These are phyloP conservation scores for Phytophthora hybrid DNA, from an alignment of 352 stramenopile species.

Conservation along the genomic window DNA sequence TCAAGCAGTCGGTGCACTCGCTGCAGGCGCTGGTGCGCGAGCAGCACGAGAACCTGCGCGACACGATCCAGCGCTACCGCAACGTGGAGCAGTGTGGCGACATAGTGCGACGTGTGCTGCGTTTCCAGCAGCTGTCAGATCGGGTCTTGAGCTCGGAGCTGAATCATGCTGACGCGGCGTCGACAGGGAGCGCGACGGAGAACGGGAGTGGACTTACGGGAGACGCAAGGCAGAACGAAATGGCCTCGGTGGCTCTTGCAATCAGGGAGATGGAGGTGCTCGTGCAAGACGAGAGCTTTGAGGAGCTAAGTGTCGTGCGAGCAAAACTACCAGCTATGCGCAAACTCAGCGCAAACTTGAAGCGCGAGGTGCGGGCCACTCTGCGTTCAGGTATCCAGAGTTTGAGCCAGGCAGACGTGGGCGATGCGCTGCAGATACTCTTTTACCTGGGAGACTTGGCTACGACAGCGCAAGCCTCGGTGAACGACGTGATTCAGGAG, in stretches of 20 bases:
- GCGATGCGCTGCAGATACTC: slow-evolving; percentile 81
- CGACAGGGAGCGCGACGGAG: slow-evolving; percentile 4
- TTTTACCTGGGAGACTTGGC: slow-evolving; percentile 76
- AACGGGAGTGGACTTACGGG: slow-evolving; percentile 19
- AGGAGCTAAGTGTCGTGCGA: slow-evolving; percentile 72
- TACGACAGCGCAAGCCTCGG: slow-evolving; percentile 71
- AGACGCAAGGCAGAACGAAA: slow-evolving; percentile 50
- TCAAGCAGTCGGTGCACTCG: slow-evolving; percentile 70
- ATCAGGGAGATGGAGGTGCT: slow-evolving; percentile 78
- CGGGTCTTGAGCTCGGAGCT: slow-evolving; percentile 53
- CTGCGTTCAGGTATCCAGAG: slow-evolving; percentile 61
- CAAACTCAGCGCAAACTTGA: slow-evolving; percentile 56
- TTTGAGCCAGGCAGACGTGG: slow-evolving; percentile 75
- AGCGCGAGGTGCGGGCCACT: slow-evolving; percentile 59
- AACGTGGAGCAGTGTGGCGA: slow-evolving; percentile 82
- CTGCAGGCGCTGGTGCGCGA: slow-evolving; percentile 64
- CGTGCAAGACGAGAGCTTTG: slow-evolving; percentile 61
- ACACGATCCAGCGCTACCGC: slow-evolving; percentile 76
- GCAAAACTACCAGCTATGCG: slow-evolving; percentile 59
- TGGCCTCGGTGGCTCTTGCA: slow-evolving; percentile 69
- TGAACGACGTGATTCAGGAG: slow-evolving; percentile 88
- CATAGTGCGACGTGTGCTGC: slow-evolving; percentile 75
- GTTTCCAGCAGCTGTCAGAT: slow-evolving; percentile 80
- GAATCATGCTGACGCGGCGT: slow-evolving; percentile 36
- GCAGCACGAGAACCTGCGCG: slow-evolving; percentile 66